Evolutionary conservation across 2,329 filamentous ascomycete genomes (phyloP), one percentile per base, ranked within the genome.

Genomic region (Paraphoma chrysanthemicola): DNA sequence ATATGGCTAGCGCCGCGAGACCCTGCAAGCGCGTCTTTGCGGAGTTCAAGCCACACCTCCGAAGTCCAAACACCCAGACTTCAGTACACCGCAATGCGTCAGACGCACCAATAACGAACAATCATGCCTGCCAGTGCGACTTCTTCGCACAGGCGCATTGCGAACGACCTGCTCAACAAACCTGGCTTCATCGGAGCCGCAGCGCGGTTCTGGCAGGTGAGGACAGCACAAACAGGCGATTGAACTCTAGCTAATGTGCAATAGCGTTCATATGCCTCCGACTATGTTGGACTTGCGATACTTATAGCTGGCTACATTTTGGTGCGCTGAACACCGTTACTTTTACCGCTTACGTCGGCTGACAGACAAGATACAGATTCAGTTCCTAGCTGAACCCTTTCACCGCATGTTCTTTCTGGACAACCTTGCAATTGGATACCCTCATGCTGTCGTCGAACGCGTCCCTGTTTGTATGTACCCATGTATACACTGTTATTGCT

Each of bases 391-490:
- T 67, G 88, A 89, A 58, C 95, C 95, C 0, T 98, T 98, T 75
- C 93, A 98, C 76, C 92, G 92, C 78, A 90, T 97, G 87, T 98
- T 99, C 80, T 90, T 87, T 62, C 85, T 98, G 60, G 90, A 93
- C 73, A 92, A 98, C 74, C 84, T 91, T 23, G 82, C 87, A 48
- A 92, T 98, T 57, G 89, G 92, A 62, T 97, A 90, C 71, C 95
- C 95, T 0, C 90, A 96, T 78, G 92, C 95, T 18, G 83, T 90
- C 54, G 79, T 90, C 48, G 93, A 99, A 77, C 86, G 93, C 60
- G 95, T 99, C 0, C 83, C 92, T 7, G 88, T 96, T 12, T 75
- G 89, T 90, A 82, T 65, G 88, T 81, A 31, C 43, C n/a, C 28
- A 17, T 16, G 8, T n/a, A 10, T 17, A 9, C 17, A 14, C 31